Percentiles rank a stretch among this genome's conserved stretches.
Evolutionary conservation across 352 stramenopile species (phyloP).

Genomic region (Nothophytophthora sp.): DNA sequence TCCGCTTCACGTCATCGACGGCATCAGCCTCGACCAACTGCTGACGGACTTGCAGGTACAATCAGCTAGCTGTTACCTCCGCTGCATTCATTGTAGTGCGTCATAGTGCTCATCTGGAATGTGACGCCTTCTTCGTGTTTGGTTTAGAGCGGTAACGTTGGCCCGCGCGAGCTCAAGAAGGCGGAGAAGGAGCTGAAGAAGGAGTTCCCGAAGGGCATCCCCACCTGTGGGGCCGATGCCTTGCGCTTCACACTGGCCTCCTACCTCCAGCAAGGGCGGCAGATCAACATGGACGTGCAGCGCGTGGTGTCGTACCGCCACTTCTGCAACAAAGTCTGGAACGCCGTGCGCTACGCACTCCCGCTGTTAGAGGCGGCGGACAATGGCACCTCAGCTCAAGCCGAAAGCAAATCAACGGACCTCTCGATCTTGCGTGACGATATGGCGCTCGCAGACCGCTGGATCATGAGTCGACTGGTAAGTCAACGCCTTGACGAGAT

Average conservation of each 20-base stretch:
- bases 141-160: slow-evolving; percentile 59
- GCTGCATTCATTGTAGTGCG: neutral
- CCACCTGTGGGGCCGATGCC: slow-evolving; percentile 97
- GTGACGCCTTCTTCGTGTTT: too few species aligned
- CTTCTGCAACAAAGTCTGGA: slow-evolving; percentile 92
- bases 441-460: slow-evolving; percentile 74
- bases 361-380: slow-evolving; percentile 47
- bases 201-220: slow-evolving; percentile 99
- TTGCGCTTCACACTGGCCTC: slow-evolving; percentile 97
- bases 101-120: slow-evolving; percentile 1
- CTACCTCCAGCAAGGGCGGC: slow-evolving; percentile 90
- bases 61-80: neutral
- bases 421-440: slow-evolving; percentile 29
- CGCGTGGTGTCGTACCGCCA: slow-evolving; percentile 82
- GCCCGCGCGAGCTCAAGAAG: slow-evolving; percentile 93
- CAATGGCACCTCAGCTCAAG: neutral
- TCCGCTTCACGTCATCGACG: slow-evolving; percentile 98
- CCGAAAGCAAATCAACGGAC: slow-evolving; percentile 6
- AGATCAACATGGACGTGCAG: slow-evolving; percentile 91
- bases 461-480: slow-evolving; percentile 87
- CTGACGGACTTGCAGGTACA: slow-evolving; percentile 90
- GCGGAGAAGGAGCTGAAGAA: slow-evolving; percentile 95
- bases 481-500: neutral
- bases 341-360: slow-evolving; percentile 78
- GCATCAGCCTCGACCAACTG: slow-evolving; percentile 94